phyloP scores from a whole-genome alignment of 164 flowering plant species.

The Berberis thunbergii region DNA sequence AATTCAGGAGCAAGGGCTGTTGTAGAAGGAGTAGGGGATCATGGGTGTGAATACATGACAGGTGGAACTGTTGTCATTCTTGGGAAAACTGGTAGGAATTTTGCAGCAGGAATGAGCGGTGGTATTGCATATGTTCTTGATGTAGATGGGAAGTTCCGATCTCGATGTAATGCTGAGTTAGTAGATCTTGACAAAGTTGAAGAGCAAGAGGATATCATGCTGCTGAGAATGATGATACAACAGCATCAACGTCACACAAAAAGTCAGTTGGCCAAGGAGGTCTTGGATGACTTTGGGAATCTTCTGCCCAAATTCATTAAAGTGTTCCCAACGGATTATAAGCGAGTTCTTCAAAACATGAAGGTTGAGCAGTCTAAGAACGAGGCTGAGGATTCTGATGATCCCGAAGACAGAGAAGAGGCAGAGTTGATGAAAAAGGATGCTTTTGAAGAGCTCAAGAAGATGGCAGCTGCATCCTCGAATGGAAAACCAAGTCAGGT shows the following conservation, averaged over 20 bases:
- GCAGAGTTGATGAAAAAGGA: conserved; percentile 56
- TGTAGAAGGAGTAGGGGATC: conserved; percentile 99
- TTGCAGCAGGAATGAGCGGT: conserved; percentile 99
- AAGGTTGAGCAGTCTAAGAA: conserved; percentile 37
- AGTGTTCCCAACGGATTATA: conserved; percentile 94
- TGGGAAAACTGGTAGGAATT: conserved; percentile 94
- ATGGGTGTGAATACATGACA: conserved; percentile 99
- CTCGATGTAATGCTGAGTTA: conserved; percentile 79
- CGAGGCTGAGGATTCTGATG: conserved; percentile 21
- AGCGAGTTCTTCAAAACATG: conserved; percentile 62
- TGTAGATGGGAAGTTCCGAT: conserved; percentile 50
- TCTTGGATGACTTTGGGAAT: conserved; percentile 64
- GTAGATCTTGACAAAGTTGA: conserved; percentile 98
- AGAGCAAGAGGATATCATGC: conserved; percentile 78
- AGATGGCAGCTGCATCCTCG: conserved; percentile 56
- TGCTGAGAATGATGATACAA: conserved; percentile 86
- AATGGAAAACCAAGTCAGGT: conserved; percentile 40
- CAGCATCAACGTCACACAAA: conserved; percentile 93
- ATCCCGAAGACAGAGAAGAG: conserved; percentile 48
- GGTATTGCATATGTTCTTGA: conserved; percentile 97
- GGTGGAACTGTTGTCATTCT: conserved; percentile 96
- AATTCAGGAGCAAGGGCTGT: conserved; percentile 96
- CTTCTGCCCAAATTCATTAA: conserved; percentile 85
- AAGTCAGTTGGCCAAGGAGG: conserved; percentile 74
- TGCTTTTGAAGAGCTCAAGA: conserved; percentile 96